Percentiles rank a stretch among this genome's conserved stretches.
Evolutionary conservation across 208 protist species (phyloP).

Genomic region (Trypanosoma grayi): DNA sequence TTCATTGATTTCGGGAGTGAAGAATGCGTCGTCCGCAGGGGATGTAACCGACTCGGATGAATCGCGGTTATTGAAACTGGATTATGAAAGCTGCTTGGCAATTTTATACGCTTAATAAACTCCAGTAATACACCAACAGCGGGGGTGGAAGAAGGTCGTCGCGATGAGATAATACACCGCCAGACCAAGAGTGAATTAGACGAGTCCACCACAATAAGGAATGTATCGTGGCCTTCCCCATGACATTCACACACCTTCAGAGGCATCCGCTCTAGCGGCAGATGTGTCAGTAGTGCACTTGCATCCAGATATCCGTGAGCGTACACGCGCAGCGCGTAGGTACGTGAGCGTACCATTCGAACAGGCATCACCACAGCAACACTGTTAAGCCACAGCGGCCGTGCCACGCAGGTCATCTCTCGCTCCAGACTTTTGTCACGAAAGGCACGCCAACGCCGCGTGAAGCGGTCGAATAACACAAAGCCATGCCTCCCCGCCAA

Average conservation of each 20-base stretch:
- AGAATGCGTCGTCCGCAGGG: neutral
- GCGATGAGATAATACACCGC: constrained; percentile 27
- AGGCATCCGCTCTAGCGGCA: constrained; percentile 33
- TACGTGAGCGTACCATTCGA: constrained; percentile 15
- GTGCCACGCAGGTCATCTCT: constrained; percentile 41
- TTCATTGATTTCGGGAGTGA: neutral
- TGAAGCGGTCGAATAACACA: constrained; percentile 36
- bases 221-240: constrained; percentile 34
- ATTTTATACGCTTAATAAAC: constrained; percentile 7
- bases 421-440: constrained; percentile 30
- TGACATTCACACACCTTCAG: constrained; percentile 33
- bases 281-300: constrained; percentile 14
- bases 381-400: constrained; percentile 60
- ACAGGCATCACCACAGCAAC: constrained; percentile 38
- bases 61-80: constrained; percentile 12
- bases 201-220: constrained; percentile 34
- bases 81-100: constrained; percentile 5
- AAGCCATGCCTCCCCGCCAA: constrained; percentile 45
- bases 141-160: neutral
- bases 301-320: constrained; percentile 24
- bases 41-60: constrained; percentile 9
- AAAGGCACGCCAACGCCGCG: constrained; percentile 40
- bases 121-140: constrained; percentile 12
- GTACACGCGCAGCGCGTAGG: constrained; percentile 39
- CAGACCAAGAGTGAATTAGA: constrained; percentile 40